Conservation (phyloP, 768 basidiomycete species). For the Xerocomellus intermedius region DNA sequence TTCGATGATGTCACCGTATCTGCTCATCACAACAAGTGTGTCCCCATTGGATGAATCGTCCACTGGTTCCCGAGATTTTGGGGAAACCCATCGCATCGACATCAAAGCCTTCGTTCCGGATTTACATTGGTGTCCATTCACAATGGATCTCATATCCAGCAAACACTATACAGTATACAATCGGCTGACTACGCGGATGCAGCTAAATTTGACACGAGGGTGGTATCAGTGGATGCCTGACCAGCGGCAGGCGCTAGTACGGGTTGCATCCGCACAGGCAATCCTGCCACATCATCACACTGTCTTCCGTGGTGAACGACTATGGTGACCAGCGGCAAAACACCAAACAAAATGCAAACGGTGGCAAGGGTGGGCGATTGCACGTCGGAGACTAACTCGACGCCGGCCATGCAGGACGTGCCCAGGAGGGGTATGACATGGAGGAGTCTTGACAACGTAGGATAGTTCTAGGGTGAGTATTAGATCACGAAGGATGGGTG, state of each 20-base stretch:
- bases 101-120: no score
- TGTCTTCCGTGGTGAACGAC: neutral
- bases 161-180: no score
- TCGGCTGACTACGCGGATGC: no score
- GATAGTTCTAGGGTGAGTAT: neutral
- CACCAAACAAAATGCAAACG: slow-evolving; percentile 6
- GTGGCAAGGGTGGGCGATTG: slow-evolving; percentile 10
- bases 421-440: slow-evolving; percentile 20
- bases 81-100: no score
- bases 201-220: no score
- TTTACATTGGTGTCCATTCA: no score
- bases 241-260: neutral
- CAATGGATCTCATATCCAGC: no score
- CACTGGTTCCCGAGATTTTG: no score
- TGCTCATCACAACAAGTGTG: no score
- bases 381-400: slow-evolving; percentile 6
- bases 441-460: slow-evolving; percentile 8
- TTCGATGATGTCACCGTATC: no score
- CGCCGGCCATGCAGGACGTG: slow-evolving; percentile 4
- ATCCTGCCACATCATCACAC: neutral
- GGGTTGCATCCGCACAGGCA: neutral
- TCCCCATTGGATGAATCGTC: no score
- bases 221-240: neutral
- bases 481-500: neutral
- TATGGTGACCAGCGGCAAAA: slow-evolving; percentile 9